Evolutionary conservation across 1,284 basidiomycete species (phyloP), one percentile per base, ranked within the genome.

Genomic region (Leucoagaricus sp.): DNA sequence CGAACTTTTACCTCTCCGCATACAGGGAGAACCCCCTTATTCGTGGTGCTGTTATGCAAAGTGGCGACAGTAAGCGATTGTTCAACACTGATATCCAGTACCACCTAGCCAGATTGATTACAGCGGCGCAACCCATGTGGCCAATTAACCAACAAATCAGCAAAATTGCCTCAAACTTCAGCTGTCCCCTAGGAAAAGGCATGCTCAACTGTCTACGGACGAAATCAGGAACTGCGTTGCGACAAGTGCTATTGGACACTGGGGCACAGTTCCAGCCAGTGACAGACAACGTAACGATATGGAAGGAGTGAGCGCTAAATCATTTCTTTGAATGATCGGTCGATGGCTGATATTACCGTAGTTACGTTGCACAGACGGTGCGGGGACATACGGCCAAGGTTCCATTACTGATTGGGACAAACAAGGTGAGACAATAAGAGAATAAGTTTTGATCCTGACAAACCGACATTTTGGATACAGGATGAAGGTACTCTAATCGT

Each of bases 401-500:
- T 42, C 77, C 77, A 6, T 60, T 78, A 44, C 62, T 78, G 8
- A 64, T 76, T 49, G 76, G 76, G 10, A 76, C 75, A 19, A 77
- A 77, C 54, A 74, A 70, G 65, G 74, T 67, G 52, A 17, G 44
- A 46, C 40, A 28, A 23, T 49, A n/a, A 28, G 23, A 2, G 15
- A 6, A 29, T 7, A 26, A 8, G 12, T 26, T 9, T 8, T 7
- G 5, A 31, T 48, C 40, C 33, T n/a, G 0, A 15, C 1, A 1
- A 10, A 34, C 33, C 33, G 17, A 10, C 21, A 17, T 19, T 9
- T 31, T 38, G 12, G 36, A 12, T 5, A 38, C 13, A 76, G 75
- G 74, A 78, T 53, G 76, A 78, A 65, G 75, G 75, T 19, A 76
- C 73, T 8, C 61, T 76, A 19, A 76, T 77, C 40, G 72, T 77